Evolutionary conservation across 2,329 filamentous ascomycete genomes (phyloP), one percentile per base, ranked within the genome.

Genomic region (Alternaria alternata): DNA sequence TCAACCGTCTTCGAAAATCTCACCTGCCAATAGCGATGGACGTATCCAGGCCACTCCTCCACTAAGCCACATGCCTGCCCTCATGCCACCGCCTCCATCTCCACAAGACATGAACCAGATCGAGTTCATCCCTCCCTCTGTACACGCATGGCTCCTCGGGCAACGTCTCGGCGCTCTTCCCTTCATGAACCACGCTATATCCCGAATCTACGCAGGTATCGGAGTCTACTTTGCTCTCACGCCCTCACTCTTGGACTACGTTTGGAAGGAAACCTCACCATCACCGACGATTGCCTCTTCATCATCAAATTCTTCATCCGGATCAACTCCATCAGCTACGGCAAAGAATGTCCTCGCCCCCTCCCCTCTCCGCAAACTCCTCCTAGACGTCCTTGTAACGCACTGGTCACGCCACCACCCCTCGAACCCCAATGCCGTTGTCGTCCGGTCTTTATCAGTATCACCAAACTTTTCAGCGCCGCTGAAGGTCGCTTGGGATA

Each of bases 111-210:
- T 32, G 7, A n/a, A 22, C 11, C 20, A 24, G 3, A 42, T 24
- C 3, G 39, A 42, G 5, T 42, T 9, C 22, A 51, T 64, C 34
- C 59, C 59, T 1, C 47, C 59, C 12, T 65, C 59, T 4, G 38
- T 70, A 18, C 61, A 48, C 5, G 67, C 69, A n/a, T 68, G 64
- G 61, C 41, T 70, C 1, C 61, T 70, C n/a, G 65, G 58, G 9
- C 38, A 60, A 8, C 57, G 52, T 20, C 59, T 71, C 46, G 32
- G 53, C 20, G 51, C 67, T 2, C 6, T 22, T 0, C 2, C 14
- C 2, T 73, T 73, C 59, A 59, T 65, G 46, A 71, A 71, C 32
- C 44, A 66, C 24, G 52, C 63, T 5, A 63, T 66, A 11, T 5
- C 28, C 0, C 61, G 58, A n/a, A 61, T 71, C 14, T 61, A 64